Evolutionary conservation across 352 stramenopile species (phyloP).

Genomic region (Pythium phragmitis): DNA sequence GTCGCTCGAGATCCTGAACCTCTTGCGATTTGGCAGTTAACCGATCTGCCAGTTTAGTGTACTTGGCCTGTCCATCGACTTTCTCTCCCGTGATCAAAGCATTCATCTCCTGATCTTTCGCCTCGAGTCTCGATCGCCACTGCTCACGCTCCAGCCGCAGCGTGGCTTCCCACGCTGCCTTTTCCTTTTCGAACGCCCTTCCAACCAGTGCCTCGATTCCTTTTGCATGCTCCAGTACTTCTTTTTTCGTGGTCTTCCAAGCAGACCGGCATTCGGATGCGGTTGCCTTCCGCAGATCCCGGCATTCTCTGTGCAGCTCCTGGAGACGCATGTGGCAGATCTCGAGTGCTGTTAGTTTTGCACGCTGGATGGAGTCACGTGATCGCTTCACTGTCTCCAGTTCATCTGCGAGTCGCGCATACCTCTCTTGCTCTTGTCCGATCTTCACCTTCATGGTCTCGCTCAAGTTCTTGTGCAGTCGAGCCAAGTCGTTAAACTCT

Average conservation of each 20-base stretch:
- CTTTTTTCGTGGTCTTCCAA: conserved; percentile 19
- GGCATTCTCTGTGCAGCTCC: conserved; percentile 18
- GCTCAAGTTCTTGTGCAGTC: conserved; percentile 66
- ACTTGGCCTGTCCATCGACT: conserved; percentile 60
- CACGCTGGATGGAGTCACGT: not conserved
- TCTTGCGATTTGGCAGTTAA: conserved; percentile 45
- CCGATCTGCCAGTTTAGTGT: conserved; percentile 39
- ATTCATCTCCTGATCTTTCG: conserved; percentile 58
- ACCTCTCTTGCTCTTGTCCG: conserved; percentile 34
- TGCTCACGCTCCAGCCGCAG: conserved; percentile 41
- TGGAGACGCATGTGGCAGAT: conserved; percentile 12
- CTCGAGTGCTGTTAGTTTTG: conserved; percentile 13
- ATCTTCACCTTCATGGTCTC: conserved; percentile 47
- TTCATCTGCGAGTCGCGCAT: conserved; percentile 27
- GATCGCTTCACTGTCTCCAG: conserved; percentile 20
- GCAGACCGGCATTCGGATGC: conserved; percentile 15
- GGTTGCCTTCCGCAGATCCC: conserved; percentile 10
- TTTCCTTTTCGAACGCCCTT: conserved; percentile 16
- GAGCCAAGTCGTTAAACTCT: conserved; percentile 58
- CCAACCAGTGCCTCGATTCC: conserved; percentile 14
- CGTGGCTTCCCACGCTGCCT: conserved; percentile 27
- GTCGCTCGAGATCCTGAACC: conserved; percentile 31
- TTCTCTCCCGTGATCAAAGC: conserved; percentile 38
- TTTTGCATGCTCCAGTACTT: not conserved
- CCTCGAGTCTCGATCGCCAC: conserved; percentile 40